A percentile compares a stretch with the other conserved stretches of the same genome.
Conservation (phyloP, 2,329 filamentous ascomycete species). For the Thielaviopsis musarum region DNA sequence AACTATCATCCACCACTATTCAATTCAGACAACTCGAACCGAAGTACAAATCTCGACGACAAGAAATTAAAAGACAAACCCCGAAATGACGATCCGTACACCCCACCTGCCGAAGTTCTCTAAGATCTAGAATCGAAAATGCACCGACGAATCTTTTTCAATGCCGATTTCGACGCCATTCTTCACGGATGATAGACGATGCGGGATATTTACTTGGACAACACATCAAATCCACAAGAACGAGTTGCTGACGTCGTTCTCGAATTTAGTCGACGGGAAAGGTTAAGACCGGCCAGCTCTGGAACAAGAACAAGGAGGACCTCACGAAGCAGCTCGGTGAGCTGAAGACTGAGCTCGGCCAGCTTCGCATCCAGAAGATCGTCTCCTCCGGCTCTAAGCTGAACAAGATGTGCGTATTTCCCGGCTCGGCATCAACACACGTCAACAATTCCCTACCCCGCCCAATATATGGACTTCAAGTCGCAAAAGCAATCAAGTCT, state of each 20-base stretch:
- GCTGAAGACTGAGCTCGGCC: constrained; percentile 89
- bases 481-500: neutral
- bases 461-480: neutral
- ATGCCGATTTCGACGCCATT: neutral
- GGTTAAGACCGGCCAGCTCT: constrained; percentile 94
- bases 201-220: neutral
- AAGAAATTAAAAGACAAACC: neutral
- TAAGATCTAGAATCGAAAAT: neutral
- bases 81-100: neutral
- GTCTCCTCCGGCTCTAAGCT: constrained; percentile 89
- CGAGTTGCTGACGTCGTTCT: constrained; percentile 9
- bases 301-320: constrained; percentile 99
- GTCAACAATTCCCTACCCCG: neutral
- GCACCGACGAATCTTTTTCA: neutral
- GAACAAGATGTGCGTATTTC: constrained; percentile 70
- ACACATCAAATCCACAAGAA: neutral
- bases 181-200: neutral
- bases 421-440: neutral
- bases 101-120: neutral
- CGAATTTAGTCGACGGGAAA: constrained; percentile 32
- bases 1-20: neutral
- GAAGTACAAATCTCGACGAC: constrained; percentile 1
- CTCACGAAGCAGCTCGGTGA: constrained; percentile 88
- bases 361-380: constrained; percentile 97
- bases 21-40: neutral